These are phyloP conservation scores for Trichoderma reesei DNA, from an alignment of 495 filamentous ascomycete genomes.

Conservation along the genomic window DNA sequence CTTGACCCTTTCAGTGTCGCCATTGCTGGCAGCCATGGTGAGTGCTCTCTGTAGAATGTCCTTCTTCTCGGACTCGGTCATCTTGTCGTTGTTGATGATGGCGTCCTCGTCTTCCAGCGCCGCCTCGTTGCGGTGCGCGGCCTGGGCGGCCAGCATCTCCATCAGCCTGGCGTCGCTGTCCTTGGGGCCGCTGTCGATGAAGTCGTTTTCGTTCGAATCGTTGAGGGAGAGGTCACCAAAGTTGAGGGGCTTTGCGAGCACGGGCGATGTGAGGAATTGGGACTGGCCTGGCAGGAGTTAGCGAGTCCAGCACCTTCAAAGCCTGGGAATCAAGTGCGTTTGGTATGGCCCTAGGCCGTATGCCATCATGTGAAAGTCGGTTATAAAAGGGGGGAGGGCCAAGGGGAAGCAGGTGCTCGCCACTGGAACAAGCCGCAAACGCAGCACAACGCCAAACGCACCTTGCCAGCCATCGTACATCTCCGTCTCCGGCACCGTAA, in stretches of 20 bases:
- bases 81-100: slow-evolving; percentile 60
- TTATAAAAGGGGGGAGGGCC: background rate
- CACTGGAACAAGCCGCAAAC: too few relatives aligned
- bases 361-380: background rate
- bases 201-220: slow-evolving; percentile 59
- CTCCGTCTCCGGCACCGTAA: slow-evolving; percentile 67
- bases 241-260: slow-evolving; percentile 68
- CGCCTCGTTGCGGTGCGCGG: slow-evolving; percentile 65
- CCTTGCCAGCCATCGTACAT: slow-evolving; percentile 99
- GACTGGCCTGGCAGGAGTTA: slow-evolving; percentile 64
- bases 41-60: slow-evolving; percentile 74
- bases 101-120: slow-evolving; percentile 69
- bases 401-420: background rate
- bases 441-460: slow-evolving; percentile 27
- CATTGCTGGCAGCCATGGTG: slow-evolving; percentile 95
- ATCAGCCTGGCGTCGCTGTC: slow-evolving; percentile 82
- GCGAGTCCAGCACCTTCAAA: background rate
- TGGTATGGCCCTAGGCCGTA: too few relatives aligned
- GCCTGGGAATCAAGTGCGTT: too few relatives aligned
- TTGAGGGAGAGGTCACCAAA: slow-evolving; percentile 77
- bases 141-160: slow-evolving; percentile 94
- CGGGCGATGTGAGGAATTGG: slow-evolving; percentile 79
- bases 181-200: slow-evolving; percentile 47
- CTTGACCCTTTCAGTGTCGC: slow-evolving; percentile 71
- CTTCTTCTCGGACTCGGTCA: slow-evolving; percentile 69